Evolutionary conservation across 2,329 filamentous ascomycete genomes (phyloP).

Genomic region (Aspergillus spinulosporus): DNA sequence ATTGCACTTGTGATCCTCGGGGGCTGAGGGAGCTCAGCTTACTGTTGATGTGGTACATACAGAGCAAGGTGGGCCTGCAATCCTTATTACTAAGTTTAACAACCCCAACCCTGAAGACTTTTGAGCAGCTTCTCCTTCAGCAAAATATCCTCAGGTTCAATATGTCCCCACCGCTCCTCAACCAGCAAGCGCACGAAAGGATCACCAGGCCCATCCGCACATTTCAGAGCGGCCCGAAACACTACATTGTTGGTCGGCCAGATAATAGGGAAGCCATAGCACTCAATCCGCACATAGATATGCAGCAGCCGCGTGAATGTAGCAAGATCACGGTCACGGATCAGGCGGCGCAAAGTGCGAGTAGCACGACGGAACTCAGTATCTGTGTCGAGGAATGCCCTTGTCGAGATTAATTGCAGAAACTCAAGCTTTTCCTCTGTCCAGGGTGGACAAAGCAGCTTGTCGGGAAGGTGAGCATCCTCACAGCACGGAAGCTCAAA

Average conservation of each 20-base stretch:
- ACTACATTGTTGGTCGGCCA: constrained; percentile 39
- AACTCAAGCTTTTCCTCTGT: constrained; percentile 41
- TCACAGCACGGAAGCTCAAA: constrained; percentile 38
- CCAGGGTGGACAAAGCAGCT: constrained; percentile 42
- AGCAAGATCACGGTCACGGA: constrained; percentile 35
- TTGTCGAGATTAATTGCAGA: constrained; percentile 37
- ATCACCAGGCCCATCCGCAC: constrained; percentile 32
- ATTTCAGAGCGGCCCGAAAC: constrained; percentile 34
- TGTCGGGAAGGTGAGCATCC: constrained; percentile 39
- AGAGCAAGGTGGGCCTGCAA: too few relatives aligned
- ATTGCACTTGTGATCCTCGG: too few relatives aligned
- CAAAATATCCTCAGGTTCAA: constrained; percentile 25
- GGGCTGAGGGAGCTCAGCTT: too few relatives aligned
- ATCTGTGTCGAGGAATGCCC: constrained; percentile 43
- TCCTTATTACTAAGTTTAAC: not conserved
- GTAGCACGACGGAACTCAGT: constrained; percentile 30
- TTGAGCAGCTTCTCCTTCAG: constrained; percentile 29
- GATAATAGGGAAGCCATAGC: constrained; percentile 32
- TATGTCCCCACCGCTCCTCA: constrained; percentile 34
- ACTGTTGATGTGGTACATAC: too few relatives aligned
- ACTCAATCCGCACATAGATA: constrained; percentile 32
- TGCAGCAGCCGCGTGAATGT: constrained; percentile 35
- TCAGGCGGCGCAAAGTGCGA: constrained; percentile 35
- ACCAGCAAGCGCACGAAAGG: constrained; percentile 37
- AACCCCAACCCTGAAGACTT: not conserved